phyloP scores from a whole-genome alignment of 176 grass and related monocot genomes.

The Canna indica region DNA sequence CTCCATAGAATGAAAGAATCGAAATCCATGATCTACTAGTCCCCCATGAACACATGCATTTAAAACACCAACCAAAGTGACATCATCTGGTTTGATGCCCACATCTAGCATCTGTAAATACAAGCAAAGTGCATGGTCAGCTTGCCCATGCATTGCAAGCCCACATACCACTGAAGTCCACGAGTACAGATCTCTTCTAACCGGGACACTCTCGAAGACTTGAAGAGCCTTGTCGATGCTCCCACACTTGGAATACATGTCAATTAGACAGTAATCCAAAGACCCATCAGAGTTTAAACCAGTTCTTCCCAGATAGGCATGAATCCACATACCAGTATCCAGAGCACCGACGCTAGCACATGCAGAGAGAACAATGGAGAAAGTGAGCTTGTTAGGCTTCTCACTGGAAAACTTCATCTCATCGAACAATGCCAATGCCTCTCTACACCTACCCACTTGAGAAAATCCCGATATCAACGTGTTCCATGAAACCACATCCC shows the following conservation, averaged over 20 bases:
- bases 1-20: slow-evolving; percentile 56
- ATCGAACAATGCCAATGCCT: slow-evolving; percentile 48
- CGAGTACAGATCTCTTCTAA: slow-evolving; percentile 47
- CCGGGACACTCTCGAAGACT: slow-evolving; percentile 49
- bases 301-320: slow-evolving; percentile 41
- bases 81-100: slow-evolving; percentile 48
- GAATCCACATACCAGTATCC: slow-evolving; percentile 50
- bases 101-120: slow-evolving; percentile 43
- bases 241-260: slow-evolving; percentile 82
- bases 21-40: slow-evolving; percentile 48
- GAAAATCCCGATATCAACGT: slow-evolving; percentile 53
- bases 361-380: slow-evolving; percentile 47
- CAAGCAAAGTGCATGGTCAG: slow-evolving; percentile 40
- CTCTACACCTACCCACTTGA: slow-evolving; percentile 25
- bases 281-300: slow-evolving; percentile 28
- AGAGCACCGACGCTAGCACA: slow-evolving; percentile 40
- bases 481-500: slow-evolving; percentile 22
- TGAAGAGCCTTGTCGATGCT: slow-evolving; percentile 49
- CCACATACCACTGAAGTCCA: slow-evolving; percentile 78
- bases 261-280: slow-evolving; percentile 43
- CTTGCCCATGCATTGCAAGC: slow-evolving; percentile 55
- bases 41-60: slow-evolving; percentile 70
- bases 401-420: slow-evolving; percentile 42
- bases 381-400: slow-evolving; percentile 42
- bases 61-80: slow-evolving; percentile 54